Percentiles rank a stretch among this genome's conserved stretches.
Evolutionary conservation across 2,329 filamentous ascomycete genomes (phyloP).

Genomic region (Madurella fahalii): DNA sequence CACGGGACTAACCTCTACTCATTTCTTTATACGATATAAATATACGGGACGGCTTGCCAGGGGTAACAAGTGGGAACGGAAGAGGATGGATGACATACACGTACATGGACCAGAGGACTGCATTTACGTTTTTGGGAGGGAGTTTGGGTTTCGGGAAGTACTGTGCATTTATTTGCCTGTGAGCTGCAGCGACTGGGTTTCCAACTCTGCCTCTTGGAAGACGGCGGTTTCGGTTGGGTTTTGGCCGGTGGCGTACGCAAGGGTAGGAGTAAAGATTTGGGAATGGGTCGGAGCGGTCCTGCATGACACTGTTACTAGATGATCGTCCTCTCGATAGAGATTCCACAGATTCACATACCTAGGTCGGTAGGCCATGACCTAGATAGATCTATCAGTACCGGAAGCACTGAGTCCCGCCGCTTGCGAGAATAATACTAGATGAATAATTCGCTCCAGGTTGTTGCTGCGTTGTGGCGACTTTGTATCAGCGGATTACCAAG

Average conservation of each 20-base stretch:
- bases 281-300: not conserved
- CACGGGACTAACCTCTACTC: not conserved
- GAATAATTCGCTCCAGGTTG: too few species aligned
- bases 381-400: too few species aligned
- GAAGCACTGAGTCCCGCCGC: too few species aligned
- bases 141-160: not conserved
- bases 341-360: too few species aligned
- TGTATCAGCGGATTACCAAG: too few species aligned
- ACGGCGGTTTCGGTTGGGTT: not conserved
- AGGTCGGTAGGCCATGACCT: too few species aligned
- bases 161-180: not conserved
- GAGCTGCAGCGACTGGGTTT: not conserved
- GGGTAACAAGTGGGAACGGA: not conserved
- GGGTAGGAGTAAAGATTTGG: not conserved
- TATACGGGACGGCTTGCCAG: not conserved
- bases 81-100: not conserved
- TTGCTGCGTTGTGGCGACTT: too few species aligned
- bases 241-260: not conserved
- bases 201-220: not conserved
- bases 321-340: not conserved
- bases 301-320: not conserved
- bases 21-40: slow-evolving; percentile 1
- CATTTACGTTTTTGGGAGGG: not conserved
- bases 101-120: not conserved
- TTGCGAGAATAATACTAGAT: too few species aligned